phyloP scores from a whole-genome alignment of 768 basidiomycete species.

The Lactifluus rugatus region DNA sequence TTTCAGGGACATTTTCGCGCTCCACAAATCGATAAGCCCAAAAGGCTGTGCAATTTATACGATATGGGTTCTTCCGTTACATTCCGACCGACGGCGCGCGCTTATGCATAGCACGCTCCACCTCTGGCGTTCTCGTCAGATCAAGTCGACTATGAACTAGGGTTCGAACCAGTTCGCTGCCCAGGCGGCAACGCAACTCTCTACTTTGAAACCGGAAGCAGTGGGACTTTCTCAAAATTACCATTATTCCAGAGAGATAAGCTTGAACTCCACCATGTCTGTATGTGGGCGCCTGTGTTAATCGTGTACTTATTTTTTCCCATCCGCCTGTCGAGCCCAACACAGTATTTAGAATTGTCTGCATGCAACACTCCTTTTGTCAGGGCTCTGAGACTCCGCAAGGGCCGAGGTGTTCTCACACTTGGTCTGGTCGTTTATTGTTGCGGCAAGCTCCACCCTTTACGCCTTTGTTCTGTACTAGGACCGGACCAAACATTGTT shows the following conservation, averaged over 20 bases:
- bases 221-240: background rate
- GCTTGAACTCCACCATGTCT: background rate
- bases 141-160: background rate
- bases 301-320: background rate
- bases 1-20: background rate
- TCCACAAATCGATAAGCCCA: constrained; percentile 9
- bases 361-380: background rate
- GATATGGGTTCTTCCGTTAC: background rate
- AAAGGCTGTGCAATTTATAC: background rate
- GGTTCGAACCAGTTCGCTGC: constrained; percentile 8
- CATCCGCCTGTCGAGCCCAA: background rate
- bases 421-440: background rate
- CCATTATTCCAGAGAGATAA: background rate
- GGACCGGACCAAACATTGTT: background rate
- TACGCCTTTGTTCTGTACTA: background rate
- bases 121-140: background rate
- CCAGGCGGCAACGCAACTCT: background rate
- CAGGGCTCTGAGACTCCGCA: background rate
- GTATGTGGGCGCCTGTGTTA: background rate
- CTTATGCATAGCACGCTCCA: background rate
- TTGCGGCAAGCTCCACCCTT: no score
- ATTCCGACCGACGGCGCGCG: no score
- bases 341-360: background rate
- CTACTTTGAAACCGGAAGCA: background rate
- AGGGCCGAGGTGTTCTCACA: background rate